Conservation (phyloP, 306 rosid genomes). For the Sicyos edulis region DNA sequence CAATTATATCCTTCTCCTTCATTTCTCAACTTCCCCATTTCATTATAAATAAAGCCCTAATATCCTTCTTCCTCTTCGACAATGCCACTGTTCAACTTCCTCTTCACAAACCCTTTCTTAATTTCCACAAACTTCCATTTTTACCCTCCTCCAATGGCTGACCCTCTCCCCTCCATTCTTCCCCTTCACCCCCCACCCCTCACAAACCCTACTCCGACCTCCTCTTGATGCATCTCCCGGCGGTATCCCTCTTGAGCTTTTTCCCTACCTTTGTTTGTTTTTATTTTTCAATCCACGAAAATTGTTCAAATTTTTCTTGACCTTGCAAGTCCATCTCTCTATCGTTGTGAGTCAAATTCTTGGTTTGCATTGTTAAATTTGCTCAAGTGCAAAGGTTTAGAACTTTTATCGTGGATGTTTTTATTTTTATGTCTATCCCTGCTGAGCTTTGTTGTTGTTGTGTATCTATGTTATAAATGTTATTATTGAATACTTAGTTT, state of each 20-base stretch:
- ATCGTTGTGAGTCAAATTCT: fast-evolving
- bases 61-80: not conserved
- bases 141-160: not conserved
- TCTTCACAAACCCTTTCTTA: not conserved
- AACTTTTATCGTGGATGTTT: no score
- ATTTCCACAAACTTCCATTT: not conserved
- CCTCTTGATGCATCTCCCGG: constrained; percentile 25
- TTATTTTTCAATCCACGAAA: constrained; percentile 23
- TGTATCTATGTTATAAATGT: no score
- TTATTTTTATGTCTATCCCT: no score
- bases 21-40: not conserved
- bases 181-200: not conserved
- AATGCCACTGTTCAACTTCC: constrained; percentile 16
- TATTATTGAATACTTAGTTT: no score
- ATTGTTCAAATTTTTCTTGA: constrained; percentile 77
- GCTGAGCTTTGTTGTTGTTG: no score
- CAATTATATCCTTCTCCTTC: constrained; percentile 28
- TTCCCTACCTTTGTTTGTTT: constrained; percentile 15
- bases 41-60: constrained; percentile 13
- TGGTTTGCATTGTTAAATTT: no score
- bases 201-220: not conserved
- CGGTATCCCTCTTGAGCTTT: constrained; percentile 98
- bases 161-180: not conserved
- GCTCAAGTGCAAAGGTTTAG: no score
- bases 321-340: constrained; percentile 75